These are phyloP conservation scores for Mortierella antarctica DNA, from an alignment of 192 early-diverging fungal genomes.

Conservation along the genomic window DNA sequence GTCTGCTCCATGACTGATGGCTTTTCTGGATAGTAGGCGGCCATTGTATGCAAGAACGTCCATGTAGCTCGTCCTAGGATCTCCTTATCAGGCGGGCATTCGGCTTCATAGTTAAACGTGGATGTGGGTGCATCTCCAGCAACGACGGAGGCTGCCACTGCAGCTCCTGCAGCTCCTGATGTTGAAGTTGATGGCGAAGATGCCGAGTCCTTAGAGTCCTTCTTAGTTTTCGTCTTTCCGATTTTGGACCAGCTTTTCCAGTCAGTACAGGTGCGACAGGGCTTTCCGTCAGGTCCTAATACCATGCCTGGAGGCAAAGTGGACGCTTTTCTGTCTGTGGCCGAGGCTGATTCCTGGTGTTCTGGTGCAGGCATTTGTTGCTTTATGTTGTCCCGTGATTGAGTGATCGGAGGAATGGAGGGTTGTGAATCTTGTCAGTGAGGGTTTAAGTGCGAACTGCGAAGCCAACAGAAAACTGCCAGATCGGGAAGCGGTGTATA, in stretches of 20 bases:
- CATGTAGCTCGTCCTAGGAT: slow-evolving; percentile 91
- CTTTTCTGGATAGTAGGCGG: slow-evolving; percentile 92
- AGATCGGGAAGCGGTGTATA: too few relatives aligned
- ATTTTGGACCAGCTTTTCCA: slow-evolving; percentile 77
- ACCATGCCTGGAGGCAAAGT: slow-evolving; percentile 51
- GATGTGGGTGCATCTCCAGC: slow-evolving; percentile 22
- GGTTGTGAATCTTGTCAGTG: not conserved
- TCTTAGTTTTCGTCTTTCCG: slow-evolving; percentile 52
- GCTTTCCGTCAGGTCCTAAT: slow-evolving; percentile 67
- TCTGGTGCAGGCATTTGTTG: slow-evolving; percentile 27
- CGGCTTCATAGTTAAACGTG: slow-evolving; percentile 46
- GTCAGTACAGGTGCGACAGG: slow-evolving; percentile 83
- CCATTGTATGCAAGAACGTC: slow-evolving; percentile 98
- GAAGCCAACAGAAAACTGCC: too few relatives aligned
- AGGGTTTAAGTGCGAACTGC: too few relatives aligned
- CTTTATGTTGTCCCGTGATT: not conserved
- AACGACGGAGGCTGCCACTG: not conserved
- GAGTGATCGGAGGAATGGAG: not conserved
- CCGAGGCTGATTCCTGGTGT: not conserved
- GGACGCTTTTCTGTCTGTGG: not conserved
- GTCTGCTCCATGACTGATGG: slow-evolving; percentile 77
- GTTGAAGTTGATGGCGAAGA: slow-evolving; percentile 24
- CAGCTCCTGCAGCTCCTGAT: not conserved
- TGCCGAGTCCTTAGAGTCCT: slow-evolving; percentile 17
- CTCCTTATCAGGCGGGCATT: slow-evolving; percentile 87